phyloP scores from a whole-genome alignment of 176 grass and related monocot species.

The Oropetium thomaeum region DNA sequence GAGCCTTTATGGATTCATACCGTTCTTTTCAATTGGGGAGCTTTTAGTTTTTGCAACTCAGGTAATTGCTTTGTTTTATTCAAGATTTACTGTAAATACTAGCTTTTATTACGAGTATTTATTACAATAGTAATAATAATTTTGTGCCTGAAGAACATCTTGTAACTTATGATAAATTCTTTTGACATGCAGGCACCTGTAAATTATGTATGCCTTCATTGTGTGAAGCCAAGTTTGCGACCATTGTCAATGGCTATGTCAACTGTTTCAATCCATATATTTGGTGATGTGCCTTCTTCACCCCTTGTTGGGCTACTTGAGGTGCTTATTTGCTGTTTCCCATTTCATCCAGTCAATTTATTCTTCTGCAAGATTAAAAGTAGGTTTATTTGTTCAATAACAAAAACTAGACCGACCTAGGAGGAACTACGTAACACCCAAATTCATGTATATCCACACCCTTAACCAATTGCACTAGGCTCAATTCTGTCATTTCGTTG shows the following conservation, averaged over 20 bases:
- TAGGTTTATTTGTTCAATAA: neutral
- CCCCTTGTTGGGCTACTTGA: constrained; percentile 91
- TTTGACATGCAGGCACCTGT: constrained; percentile 74
- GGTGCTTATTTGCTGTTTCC: constrained; percentile 43
- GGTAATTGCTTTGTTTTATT: constrained; percentile 38
- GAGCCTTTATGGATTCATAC: constrained; percentile 96
- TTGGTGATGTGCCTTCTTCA: constrained; percentile 97
- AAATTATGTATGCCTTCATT: constrained; percentile 95
- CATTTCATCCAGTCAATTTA: constrained; percentile 1
- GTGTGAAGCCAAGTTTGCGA: constrained; percentile 78
- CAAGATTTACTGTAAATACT: constrained; percentile 5
- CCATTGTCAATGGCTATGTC: constrained; percentile 96
- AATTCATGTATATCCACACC: neutral
- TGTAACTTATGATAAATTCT: constrained; percentile 17
- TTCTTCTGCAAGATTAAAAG: neutral
- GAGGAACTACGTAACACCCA: no score
- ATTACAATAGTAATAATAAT: neutral
- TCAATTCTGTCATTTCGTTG: no score
- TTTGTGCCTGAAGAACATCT: neutral
- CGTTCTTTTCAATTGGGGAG: constrained; percentile 77
- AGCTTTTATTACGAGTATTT: neutral
- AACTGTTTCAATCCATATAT: constrained; percentile 98
- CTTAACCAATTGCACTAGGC: neutral
- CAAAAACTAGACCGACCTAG: neutral
- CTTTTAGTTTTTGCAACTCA: constrained; percentile 97